These are phyloP conservation scores for Globisporangium recalcitrans DNA, from an alignment of 352 stramenopile genomes.

Conservation along the genomic window DNA sequence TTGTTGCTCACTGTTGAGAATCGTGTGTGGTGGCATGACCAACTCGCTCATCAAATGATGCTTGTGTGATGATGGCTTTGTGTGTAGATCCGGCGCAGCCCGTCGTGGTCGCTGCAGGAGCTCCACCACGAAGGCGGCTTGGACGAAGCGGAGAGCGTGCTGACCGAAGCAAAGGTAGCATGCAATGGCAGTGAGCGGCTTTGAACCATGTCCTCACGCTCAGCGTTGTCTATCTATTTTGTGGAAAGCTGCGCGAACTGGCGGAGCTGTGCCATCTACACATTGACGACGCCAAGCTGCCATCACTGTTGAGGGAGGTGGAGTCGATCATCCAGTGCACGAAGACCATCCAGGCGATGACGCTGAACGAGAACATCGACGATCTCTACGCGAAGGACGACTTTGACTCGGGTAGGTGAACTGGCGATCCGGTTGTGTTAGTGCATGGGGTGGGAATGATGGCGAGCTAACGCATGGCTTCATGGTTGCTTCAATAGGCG, in stretches of 20 bases:
- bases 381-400: conserved; percentile 70
- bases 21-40: background rate
- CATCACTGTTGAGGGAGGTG: conserved; percentile 69
- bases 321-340: conserved; percentile 87
- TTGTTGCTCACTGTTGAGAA: background rate
- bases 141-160: conserved; percentile 39
- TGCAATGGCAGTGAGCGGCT: background rate
- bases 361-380: conserved; percentile 76
- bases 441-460: background rate
- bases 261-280: conserved; percentile 81
- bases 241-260: conserved; percentile 54
- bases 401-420: conserved; percentile 33
- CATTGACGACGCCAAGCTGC: conserved; percentile 65
- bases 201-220: background rate
- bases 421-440: background rate
- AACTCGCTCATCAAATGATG: background rate
- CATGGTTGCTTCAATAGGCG: conserved; percentile 9
- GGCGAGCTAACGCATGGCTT: background rate
- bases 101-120: conserved; percentile 79
- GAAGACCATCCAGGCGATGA: conserved; percentile 81
- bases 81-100: conserved; percentile 49
- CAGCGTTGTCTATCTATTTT: background rate
- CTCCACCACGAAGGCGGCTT: conserved; percentile 56
- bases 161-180: conserved; percentile 64
- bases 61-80: background rate